Conservation (phyloP, 495 filamentous ascomycete species). For the Aspergillus incahuasiensis region DNA sequence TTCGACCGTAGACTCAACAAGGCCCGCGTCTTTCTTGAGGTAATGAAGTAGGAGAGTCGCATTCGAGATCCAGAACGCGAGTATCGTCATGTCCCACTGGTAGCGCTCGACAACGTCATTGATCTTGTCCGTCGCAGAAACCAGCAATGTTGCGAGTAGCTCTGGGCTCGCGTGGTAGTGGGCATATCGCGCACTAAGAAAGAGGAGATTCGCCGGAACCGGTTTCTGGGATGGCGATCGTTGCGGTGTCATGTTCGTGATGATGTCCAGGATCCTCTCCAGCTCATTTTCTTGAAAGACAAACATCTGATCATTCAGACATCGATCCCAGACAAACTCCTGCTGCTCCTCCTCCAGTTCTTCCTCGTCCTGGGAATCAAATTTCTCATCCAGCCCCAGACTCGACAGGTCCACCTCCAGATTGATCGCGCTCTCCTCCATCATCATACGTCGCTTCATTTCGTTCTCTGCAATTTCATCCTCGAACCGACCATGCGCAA, state of each 20-base stretch:
- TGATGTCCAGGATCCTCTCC: conserved; percentile 85
- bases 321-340: conserved; percentile 96
- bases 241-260: conserved; percentile 97
- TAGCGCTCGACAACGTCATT: conserved; percentile 89
- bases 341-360: conserved; percentile 85
- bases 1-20: conserved; percentile 75
- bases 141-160: conserved; percentile 71
- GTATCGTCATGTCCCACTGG: conserved; percentile 99
- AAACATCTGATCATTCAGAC: conserved; percentile 98
- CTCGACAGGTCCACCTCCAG: conserved; percentile 95
- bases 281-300: conserved; percentile 96
- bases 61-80: conserved; percentile 99
- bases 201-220: conserved; percentile 94
- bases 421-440: conserved; percentile 99
- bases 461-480: conserved; percentile 97
- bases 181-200: conserved; percentile 91
- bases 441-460: conserved; percentile 97
- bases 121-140: conserved; percentile 91
- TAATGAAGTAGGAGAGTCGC: conserved; percentile 93
- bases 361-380: conserved; percentile 67
- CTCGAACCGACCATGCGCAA: conserved; percentile 91
- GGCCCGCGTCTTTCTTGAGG: conserved; percentile 84
- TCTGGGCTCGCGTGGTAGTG: conserved; percentile 92
- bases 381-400: conserved; percentile 91
- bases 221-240: conserved; percentile 94